Evolutionary conservation across 345 rosid genomes (phyloP).

Genomic region (Aethionema arabicum): DNA sequence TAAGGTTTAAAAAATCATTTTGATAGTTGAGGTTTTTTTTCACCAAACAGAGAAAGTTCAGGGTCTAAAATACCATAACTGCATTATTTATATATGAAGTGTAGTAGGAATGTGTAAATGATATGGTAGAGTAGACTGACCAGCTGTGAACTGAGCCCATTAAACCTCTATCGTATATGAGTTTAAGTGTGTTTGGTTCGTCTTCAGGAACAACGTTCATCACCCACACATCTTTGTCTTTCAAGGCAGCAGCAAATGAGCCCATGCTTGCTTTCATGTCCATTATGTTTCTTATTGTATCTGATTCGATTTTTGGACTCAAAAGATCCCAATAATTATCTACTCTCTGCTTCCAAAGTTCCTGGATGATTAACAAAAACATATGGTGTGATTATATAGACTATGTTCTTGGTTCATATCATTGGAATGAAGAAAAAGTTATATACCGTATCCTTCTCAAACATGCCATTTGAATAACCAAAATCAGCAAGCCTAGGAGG

Average conservation of each 20-base stretch:
- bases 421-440: neutral
- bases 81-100: neutral
- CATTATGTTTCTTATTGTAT: conserved; percentile 79
- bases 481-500: conserved; percentile 85
- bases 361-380: conserved; percentile 36
- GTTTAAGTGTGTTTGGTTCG: conserved; percentile 72
- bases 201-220: conserved; percentile 76
- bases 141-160: conserved; percentile 72
- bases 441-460: conserved; percentile 74
- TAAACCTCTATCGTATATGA: conserved; percentile 77
- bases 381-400: neutral
- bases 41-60: too few relatives aligned
- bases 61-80: too few relatives aligned
- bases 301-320: conserved; percentile 59
- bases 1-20: too few relatives aligned
- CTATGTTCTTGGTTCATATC: neutral
- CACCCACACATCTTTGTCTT: conserved; percentile 77
- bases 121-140: conserved; percentile 39
- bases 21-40: too few relatives aligned
- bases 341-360: conserved; percentile 63
- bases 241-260: conserved; percentile 80
- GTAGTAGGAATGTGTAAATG: neutral
- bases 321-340: conserved; percentile 75
- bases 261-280: conserved; percentile 93
- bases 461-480: conserved; percentile 74